These are phyloP conservation scores for Pichia sp. DNA, from an alignment of 1,139 yeast species.

Conservation along the genomic window DNA sequence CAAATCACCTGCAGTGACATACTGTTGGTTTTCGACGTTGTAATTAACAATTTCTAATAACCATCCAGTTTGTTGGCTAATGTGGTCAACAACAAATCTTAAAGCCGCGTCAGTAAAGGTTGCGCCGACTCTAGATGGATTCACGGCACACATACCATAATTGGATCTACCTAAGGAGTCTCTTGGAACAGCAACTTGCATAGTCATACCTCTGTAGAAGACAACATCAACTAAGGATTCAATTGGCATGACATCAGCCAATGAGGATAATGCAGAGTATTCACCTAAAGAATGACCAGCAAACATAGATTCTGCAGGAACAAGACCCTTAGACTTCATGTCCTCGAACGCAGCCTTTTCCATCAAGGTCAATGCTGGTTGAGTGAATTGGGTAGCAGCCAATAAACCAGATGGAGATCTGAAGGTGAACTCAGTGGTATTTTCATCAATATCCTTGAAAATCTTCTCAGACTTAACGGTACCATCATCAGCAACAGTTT, in stretches of 20 bases:
- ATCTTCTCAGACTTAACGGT: slow-evolving; percentile 85
- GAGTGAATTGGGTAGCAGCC: slow-evolving; percentile 98
- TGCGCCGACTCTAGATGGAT: slow-evolving; percentile 86
- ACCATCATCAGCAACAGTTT: slow-evolving; percentile 84
- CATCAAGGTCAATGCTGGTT: slow-evolving; percentile 98
- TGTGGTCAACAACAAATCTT: slow-evolving; percentile 90
- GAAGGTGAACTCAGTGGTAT: slow-evolving; percentile 80
- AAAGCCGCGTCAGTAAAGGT: slow-evolving; percentile 91
- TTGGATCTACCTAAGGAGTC: slow-evolving; percentile 92
- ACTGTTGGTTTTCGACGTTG: slow-evolving; percentile 97
- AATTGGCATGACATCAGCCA: slow-evolving; percentile 98
- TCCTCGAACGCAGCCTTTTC: slow-evolving; percentile 99
- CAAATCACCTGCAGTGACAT: slow-evolving; percentile 97
- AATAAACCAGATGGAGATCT: slow-evolving; percentile 90
- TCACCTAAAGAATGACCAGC: slow-evolving; percentile 99
- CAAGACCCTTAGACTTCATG: slow-evolving; percentile 90
- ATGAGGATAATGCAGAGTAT: slow-evolving; percentile 92
- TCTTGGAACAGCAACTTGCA: slow-evolving; percentile 99
- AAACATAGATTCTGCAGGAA: slow-evolving; percentile 87
- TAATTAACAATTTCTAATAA: slow-evolving; percentile 95
- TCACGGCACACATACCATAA: slow-evolving; percentile 98
- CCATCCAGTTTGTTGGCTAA: slow-evolving; percentile 80
- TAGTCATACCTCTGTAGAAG: slow-evolving; percentile 99
- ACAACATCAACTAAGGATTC: slow-evolving; percentile 97
- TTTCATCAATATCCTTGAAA: slow-evolving; percentile 82